Base-by-base conservation (phyloP, 768 basidiomycete genomes). In the Trametes gibbosa region DNA sequence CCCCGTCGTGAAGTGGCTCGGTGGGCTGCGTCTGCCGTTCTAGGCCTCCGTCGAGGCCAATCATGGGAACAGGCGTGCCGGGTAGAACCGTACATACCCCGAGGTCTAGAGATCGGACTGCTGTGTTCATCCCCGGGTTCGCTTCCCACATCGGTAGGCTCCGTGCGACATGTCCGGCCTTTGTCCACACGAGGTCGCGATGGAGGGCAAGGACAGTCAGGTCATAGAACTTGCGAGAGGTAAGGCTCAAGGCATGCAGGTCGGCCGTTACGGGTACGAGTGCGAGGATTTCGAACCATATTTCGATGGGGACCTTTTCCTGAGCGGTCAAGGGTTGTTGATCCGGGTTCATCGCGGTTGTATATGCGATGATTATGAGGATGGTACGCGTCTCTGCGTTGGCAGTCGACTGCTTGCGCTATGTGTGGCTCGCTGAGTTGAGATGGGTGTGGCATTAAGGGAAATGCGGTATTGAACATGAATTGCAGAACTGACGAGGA, bases 221-320 rank as follows among this genome's bases (percentile, higher is more conserved):
- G 0, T 64, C 55, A 43, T 68, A 67, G 64, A 77, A 76, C 19
- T 54, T 67, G 23, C 54, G 72, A 65, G 57, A 72, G 0, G 73
- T 60, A 53, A 69, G 65, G 1, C 74, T 70, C 52, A 77, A 62
- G 53, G 59, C 57, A 35, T 70, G 66, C 48, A 77, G 63, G 63
- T 75, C 73, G n/a, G 35, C 41, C 0, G 73, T 67, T 0, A 58
- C 47, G 42, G 69, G 70, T 32, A 77, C 62, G 7, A 68, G 63
- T 35, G 74, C 75, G 42, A 77, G 77, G 29, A 77, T 70, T 52
- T 62, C 60, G 63, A 76, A 64, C 76, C 76, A 77, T 1, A 77
- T 65, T 40, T 77, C 76, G 41, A 68, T 70, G 2, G 76, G 76
- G 29, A 77, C 51, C 32, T 64, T 55, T 21, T 67, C 62, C 5